Percentiles rank a stretch among this genome's conserved stretches.
phyloP scores from a whole-genome alignment of 2,329 filamentous ascomycete genomes.

The Gnomoniopsis smithogilvyi region DNA sequence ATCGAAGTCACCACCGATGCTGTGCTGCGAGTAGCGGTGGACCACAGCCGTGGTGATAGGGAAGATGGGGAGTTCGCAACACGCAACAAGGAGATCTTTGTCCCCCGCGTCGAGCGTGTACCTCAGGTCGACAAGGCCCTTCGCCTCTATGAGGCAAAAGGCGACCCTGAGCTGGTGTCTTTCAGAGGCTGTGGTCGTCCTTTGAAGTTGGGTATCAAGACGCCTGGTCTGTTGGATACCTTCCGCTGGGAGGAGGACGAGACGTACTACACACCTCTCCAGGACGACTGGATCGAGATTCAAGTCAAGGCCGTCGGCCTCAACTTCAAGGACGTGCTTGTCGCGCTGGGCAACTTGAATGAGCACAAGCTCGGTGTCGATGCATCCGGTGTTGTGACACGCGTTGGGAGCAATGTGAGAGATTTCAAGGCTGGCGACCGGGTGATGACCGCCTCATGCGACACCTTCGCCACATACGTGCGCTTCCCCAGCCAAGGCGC shows the following conservation, averaged over 20 bases:
- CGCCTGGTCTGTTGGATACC: constrained; percentile 1
- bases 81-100: background rate
- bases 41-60: background rate
- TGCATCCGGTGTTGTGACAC: constrained; percentile 2
- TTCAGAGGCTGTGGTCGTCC: background rate
- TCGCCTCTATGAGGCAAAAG: background rate
- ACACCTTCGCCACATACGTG: constrained; percentile 7
- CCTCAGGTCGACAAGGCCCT: background rate
- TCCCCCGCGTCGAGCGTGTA: background rate
- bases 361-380: constrained; percentile 13
- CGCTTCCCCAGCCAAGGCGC: background rate
- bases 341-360: constrained; percentile 27
- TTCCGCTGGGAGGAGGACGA: constrained; percentile 3
- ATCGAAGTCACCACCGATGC: background rate
- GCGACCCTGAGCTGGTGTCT: background rate
- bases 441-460: constrained; percentile 2
- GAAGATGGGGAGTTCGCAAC: background rate
- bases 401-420: constrained; percentile 3
- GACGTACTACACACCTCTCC: constrained; percentile 1
- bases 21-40: background rate
- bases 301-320: constrained; percentile 29
- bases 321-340: constrained; percentile 38
- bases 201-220: constrained; percentile 1
- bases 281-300: constrained; percentile 11
- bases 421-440: constrained; percentile 11